Evolutionary conservation across 306 rosid species (phyloP), one percentile per base, ranked within the genome.

Genomic region (Mimosa pudica): DNA sequence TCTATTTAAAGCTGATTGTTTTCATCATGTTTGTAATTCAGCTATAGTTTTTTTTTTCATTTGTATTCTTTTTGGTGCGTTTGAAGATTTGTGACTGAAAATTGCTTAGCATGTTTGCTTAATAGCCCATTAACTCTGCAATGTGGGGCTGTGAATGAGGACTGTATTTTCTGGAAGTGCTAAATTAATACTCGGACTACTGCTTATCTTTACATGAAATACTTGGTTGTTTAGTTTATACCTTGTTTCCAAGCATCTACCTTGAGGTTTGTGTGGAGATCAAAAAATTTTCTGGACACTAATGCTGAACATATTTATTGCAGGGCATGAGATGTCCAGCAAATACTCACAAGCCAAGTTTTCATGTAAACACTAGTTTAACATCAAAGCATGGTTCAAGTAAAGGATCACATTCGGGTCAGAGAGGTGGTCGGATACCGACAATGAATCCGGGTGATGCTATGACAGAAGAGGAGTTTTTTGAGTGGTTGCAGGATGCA

Each of bases 291-390:
- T 35, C 18, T 8, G 61, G 71, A 44, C 75, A 36, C 51, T 85
- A 65, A 80, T 80, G n/a, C 74, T 80, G 46, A 11, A 58, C 76
- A 48, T 42, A 24, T 85, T 74, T 46, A 35, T 69, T 81, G 87
- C 89, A 96, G 99, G 99, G 99, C 71, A 96, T 96, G 98, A 90
- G 93, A 88, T 96, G 97, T 86, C 94, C 92, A 47, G 86, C 91
- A 52, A 96, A 96, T 83, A 93, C 97, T 64, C 99, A 96, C 77
- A 93, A 87, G 82, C 99, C 99, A 47, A 93, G 96, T 87, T 96
- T 96, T 75, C 98, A 96, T 68, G 99, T 96, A 72, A 96, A 93
- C 89, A 91, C 99, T 8, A 96, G 89, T 77, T 72, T 93, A 61
- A 86, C 88, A 73, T 80, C 97, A 7, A 95, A 95, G 82, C 88